These are phyloP conservation scores for Penicillium macrosclerotiorum DNA, from an alignment of 495 filamentous ascomycete genomes.

Conservation along the genomic window DNA sequence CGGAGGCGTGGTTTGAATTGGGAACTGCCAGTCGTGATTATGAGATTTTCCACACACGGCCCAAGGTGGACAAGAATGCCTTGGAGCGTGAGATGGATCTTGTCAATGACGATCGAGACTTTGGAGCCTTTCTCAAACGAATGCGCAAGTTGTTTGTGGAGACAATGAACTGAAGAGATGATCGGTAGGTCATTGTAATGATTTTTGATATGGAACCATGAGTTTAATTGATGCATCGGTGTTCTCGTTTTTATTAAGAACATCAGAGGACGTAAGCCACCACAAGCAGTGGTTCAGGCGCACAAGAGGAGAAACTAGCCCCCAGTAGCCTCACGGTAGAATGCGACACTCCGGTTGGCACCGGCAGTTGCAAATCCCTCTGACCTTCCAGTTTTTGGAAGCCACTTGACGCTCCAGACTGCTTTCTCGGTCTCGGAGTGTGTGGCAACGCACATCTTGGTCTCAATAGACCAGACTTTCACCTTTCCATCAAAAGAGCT, in stretches of 20 bases:
- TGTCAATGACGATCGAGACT: constrained; percentile 77
- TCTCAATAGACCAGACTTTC: constrained; percentile 90
- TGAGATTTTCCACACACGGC: constrained; percentile 70
- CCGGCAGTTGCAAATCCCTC: constrained; percentile 89
- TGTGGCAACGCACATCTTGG: constrained; percentile 81
- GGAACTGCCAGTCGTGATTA: constrained; percentile 79
- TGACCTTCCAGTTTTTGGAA: constrained; percentile 71
- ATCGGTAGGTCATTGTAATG: neutral
- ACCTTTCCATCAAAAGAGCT: constrained; percentile 86
- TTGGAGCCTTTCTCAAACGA: constrained; percentile 78
- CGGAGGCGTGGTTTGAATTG: constrained; percentile 92
- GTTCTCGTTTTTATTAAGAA: constrained; percentile 11
- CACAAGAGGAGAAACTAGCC: no score
- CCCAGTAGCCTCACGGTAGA: constrained; percentile 90
- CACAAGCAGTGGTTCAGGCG: neutral
- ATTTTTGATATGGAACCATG: constrained; percentile 20
- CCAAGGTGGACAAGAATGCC: constrained; percentile 73
- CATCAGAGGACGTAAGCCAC: constrained; percentile 9
- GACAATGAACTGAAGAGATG: constrained; percentile 44
- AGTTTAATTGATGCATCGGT: constrained; percentile 11
- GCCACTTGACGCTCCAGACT: constrained; percentile 84
- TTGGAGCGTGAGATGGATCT: constrained; percentile 70
- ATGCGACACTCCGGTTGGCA: constrained; percentile 72
- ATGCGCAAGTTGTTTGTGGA: constrained; percentile 86
- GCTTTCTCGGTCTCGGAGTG: constrained; percentile 86